Evolutionary conservation across 148 eudicot genomes (phyloP).

Genomic region (Vaccinium vitisidaea): DNA sequence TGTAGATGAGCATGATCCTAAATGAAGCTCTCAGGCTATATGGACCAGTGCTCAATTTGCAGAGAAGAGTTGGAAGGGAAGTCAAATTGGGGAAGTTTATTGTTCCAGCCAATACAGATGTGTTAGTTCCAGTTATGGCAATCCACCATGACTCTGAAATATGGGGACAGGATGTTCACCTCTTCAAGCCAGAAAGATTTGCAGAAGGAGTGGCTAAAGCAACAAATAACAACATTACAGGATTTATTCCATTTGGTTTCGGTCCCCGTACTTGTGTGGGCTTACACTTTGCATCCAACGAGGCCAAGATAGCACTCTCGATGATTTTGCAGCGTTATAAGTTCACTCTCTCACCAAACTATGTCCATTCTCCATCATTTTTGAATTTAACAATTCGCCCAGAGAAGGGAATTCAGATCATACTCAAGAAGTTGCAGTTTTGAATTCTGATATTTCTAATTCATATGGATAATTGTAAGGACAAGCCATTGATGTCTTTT

Average conservation of each 20-base stretch:
- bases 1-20: slow-evolving; percentile 9
- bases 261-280: slow-evolving; percentile 7
- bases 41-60: neutral
- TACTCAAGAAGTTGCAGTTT: neutral
- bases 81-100: neutral
- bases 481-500: too few relatives aligned
- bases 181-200: slow-evolving; percentile 16
- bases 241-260: slow-evolving; percentile 9
- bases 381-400: neutral
- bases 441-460: neutral
- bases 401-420: neutral
- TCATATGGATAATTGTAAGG: neutral
- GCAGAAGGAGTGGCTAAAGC: slow-evolving; percentile 18
- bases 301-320: slow-evolving; percentile 10
- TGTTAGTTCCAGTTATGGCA: neutral
- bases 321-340: slow-evolving; percentile 13
- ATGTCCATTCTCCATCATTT: neutral
- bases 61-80: slow-evolving; percentile 4
- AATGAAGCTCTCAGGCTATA: slow-evolving; percentile 17
- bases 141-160: slow-evolving; percentile 9
- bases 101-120: slow-evolving; percentile 1
- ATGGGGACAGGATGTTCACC: slow-evolving; percentile 16
- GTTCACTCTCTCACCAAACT: slow-evolving; percentile 7
- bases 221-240: neutral
- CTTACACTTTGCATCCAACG: neutral